phyloP scores from a whole-genome alignment of 2,329 filamentous ascomycete genomes.

The Alternaria longipes region DNA sequence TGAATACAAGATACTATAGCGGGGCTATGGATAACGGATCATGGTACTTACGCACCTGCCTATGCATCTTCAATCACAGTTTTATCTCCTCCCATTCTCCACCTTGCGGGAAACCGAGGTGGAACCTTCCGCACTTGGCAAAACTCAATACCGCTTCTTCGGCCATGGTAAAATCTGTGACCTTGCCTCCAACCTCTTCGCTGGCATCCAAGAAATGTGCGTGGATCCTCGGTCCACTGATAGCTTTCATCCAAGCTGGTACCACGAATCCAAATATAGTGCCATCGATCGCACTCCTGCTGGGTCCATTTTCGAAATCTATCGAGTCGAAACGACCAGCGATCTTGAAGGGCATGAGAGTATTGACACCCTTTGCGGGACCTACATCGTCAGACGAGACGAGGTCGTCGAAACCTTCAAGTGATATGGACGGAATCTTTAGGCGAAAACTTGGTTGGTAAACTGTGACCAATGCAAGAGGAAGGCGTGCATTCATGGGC shows the following conservation, averaged over 20 bases:
- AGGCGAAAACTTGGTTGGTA: conserved; percentile 50
- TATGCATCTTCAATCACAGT: background rate
- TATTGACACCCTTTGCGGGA: conserved; percentile 47
- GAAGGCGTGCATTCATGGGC: conserved; percentile 45
- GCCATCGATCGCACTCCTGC: conserved; percentile 45
- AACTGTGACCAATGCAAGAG: conserved; percentile 54
- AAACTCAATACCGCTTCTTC: conserved; percentile 49
- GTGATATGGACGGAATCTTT: conserved; percentile 31
- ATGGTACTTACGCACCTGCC: background rate
- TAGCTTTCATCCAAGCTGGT: conserved; percentile 52
- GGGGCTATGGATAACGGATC: background rate
- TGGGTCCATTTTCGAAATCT: conserved; percentile 30
- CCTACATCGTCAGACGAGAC: conserved; percentile 25
- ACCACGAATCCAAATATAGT: conserved; percentile 54
- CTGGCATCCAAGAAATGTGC: conserved; percentile 45
- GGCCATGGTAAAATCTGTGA: conserved; percentile 51
- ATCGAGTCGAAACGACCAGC: conserved; percentile 50
- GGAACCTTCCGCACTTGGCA: conserved; percentile 54
- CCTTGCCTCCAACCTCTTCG: conserved; percentile 47
- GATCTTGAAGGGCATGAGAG: conserved; percentile 53
- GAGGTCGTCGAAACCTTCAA: conserved; percentile 29
- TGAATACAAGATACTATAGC: background rate
- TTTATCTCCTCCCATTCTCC: conserved; percentile 52
- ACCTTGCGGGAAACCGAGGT: conserved; percentile 55
- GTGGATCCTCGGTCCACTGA: conserved; percentile 53